Percentiles rank a stretch among this genome's conserved stretches.
These are phyloP conservation scores for Prosopis cineraria DNA, from an alignment of 306 rosid genomes.

Conservation along the genomic window DNA sequence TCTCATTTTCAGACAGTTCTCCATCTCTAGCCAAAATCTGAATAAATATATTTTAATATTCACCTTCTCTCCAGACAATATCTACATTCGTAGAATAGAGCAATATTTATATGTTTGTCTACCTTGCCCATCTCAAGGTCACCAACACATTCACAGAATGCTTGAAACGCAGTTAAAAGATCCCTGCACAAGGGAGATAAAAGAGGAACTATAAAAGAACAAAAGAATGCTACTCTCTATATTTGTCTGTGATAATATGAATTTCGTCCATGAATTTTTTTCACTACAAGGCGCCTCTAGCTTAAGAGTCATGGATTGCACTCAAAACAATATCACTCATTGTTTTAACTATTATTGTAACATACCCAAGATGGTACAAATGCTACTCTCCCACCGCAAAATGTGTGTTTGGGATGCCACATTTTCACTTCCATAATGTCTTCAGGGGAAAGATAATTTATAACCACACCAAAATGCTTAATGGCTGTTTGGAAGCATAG, in stretches of 20 bases:
- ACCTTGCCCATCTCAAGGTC: constrained; percentile 99
- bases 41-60: constrained; percentile 31
- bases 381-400: neutral
- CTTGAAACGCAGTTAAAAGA: constrained; percentile 91
- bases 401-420: neutral
- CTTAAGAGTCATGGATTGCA: neutral
- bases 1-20: constrained; percentile 81
- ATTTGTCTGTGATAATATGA: neutral
- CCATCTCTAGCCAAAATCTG: constrained; percentile 98
- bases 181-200: constrained; percentile 57
- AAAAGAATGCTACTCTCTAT: neutral
- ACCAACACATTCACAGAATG: constrained; percentile 98
- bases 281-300: neutral
- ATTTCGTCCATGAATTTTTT: constrained; percentile 8
- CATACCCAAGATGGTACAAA: neutral
- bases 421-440: neutral
- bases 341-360: neutral
- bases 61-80: constrained; percentile 27
- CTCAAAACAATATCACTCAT: neutral
- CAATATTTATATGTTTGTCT: constrained; percentile 28
- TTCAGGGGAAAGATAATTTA: neutral
- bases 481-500: neutral
- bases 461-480: neutral
- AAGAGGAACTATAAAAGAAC: constrained; percentile 18
- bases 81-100: constrained; percentile 29